Conservation (phyloP, 2,329 filamentous ascomycete species). For the Eurotiales sp. region DNA sequence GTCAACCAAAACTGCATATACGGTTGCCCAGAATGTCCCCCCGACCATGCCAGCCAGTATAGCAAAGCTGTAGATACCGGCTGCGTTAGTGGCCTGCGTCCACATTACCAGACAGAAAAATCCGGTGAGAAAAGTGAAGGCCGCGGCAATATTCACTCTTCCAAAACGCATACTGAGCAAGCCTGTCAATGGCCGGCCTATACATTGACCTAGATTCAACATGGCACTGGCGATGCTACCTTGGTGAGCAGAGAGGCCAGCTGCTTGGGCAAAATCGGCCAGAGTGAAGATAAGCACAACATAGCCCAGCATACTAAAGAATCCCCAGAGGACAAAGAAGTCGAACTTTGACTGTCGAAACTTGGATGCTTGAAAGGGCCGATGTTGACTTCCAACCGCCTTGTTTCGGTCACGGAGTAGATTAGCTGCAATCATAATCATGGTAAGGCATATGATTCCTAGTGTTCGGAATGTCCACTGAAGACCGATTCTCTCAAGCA, state of each 20-base stretch:
- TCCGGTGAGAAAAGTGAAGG: slow-evolving; percentile 54
- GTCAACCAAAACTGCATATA: slow-evolving; percentile 3
- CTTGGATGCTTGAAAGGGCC: no score
- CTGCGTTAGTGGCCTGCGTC: slow-evolving; percentile 57
- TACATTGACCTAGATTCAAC: slow-evolving; percentile 59
- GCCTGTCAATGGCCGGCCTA: slow-evolving; percentile 57
- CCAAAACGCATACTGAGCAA: slow-evolving; percentile 60
- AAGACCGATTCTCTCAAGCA: slow-evolving; percentile 55
- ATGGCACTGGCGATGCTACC: slow-evolving; percentile 60
- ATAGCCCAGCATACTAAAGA: slow-evolving; percentile 63
- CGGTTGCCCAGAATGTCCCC: neutral
- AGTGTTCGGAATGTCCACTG: slow-evolving; percentile 60
- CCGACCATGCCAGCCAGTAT: slow-evolving; percentile 6
- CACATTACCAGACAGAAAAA: slow-evolving; percentile 60
- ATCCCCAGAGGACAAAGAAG: slow-evolving; percentile 43
- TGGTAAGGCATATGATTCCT: slow-evolving; percentile 38
- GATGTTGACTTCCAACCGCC: no score
- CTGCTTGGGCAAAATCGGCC: slow-evolving; percentile 56
- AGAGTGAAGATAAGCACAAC: slow-evolving; percentile 62
- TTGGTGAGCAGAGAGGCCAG: slow-evolving; percentile 58
- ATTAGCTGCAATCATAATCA: slow-evolving; percentile 49
- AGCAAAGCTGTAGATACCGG: slow-evolving; percentile 39
- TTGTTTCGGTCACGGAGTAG: neutral
- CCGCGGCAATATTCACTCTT: slow-evolving; percentile 59
- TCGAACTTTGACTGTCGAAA: no score